These are phyloP conservation scores for Paraurostyla sp. DNA, from an alignment of 73 alveolate species.

Conservation along the genomic window DNA sequence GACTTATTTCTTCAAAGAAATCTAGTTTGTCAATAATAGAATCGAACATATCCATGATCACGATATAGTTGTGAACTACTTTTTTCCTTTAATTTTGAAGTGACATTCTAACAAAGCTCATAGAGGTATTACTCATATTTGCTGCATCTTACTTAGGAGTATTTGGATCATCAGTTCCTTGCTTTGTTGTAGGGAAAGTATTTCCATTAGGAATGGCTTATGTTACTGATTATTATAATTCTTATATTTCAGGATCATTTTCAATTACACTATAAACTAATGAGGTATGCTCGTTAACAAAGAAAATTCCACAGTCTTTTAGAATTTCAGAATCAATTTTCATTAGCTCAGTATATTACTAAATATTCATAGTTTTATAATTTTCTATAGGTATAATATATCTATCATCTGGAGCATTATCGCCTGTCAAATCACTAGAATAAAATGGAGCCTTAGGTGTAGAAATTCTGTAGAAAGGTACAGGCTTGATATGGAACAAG, in stretches of 20 bases:
- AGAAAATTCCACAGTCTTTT: constrained; percentile 52
- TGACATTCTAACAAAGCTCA: too few species aligned
- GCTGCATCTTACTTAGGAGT: too few species aligned
- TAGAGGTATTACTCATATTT: too few species aligned
- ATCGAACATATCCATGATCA: constrained; percentile 51
- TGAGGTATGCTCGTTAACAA: constrained; percentile 57
- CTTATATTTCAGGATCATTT: background rate
- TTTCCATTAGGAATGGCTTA: too few species aligned
- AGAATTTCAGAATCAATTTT: background rate
- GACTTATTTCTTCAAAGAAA: background rate
- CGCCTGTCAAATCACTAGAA: background rate
- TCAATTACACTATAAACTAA: constrained; percentile 49
- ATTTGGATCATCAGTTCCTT: too few species aligned
- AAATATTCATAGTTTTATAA: constrained; percentile 48
- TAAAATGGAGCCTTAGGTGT: constrained; percentile 65
- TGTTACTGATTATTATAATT: background rate
- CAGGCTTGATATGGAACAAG: constrained; percentile 41
- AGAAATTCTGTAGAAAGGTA: constrained; percentile 26
- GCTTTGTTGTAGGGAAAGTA: too few species aligned
- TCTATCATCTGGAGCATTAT: constrained; percentile 26
- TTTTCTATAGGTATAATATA: constrained; percentile 24
- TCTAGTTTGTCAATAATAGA: constrained; percentile 27
- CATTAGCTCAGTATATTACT: constrained; percentile 35
- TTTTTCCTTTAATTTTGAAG: background rate
- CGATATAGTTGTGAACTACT: constrained; percentile 23